Conservation (phyloP, 305 asterid species). For the Caryopteris hybrid region DNA sequence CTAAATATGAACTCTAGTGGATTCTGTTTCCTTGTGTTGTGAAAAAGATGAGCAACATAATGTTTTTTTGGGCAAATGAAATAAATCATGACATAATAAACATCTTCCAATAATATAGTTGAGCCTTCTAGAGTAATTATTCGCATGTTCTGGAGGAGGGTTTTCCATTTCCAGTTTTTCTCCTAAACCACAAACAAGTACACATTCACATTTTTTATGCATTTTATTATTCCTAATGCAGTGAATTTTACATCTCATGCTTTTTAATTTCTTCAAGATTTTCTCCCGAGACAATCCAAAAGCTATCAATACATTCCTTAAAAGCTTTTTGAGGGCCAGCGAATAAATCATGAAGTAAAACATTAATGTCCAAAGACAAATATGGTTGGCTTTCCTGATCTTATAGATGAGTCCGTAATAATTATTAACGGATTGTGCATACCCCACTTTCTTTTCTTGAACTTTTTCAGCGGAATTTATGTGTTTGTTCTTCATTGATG, state of each 20-base stretch:
- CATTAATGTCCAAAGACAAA: neutral
- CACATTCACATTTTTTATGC: neutral
- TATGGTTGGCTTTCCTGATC: slow-evolving; percentile 9
- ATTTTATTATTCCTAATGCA: neutral
- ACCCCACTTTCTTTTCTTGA: slow-evolving; percentile 2
- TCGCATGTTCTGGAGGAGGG: neutral
- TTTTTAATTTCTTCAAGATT: neutral
- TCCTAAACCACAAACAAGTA: neutral
- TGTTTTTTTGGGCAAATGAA: neutral
- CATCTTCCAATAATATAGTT: neutral
- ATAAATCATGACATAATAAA: neutral
- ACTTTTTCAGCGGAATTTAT: slow-evolving; percentile 8
- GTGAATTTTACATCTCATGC: neutral
- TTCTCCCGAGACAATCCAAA: neutral
- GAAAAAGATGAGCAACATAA: neutral
- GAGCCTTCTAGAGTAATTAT: neutral
- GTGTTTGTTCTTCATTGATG: slow-evolving; percentile 19
- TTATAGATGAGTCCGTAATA: neutral
- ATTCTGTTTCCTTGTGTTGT: neutral
- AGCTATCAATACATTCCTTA: neutral
- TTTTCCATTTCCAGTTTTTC: neutral
- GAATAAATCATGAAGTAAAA: neutral
- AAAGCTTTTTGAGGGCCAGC: neutral
- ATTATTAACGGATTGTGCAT: neutral
- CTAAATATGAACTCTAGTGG: neutral